Percentiles rank a stretch among this genome's conserved stretches.
Evolutionary conservation across 805 yeast species (phyloP).

Genomic region (Zygosaccharomyces lentus): DNA sequence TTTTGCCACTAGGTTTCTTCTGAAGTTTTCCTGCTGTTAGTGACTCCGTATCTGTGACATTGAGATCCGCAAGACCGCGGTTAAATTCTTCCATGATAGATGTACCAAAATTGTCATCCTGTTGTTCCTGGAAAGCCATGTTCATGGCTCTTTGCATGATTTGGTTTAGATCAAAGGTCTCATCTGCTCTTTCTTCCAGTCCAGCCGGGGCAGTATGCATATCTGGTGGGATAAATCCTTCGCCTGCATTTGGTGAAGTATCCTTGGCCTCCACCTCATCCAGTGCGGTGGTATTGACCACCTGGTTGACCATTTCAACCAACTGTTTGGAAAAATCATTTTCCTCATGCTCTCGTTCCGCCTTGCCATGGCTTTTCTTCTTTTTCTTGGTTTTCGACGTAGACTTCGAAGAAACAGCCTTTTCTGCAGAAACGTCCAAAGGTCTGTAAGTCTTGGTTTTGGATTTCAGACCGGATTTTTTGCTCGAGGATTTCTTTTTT

Average conservation of each 20-base stretch:
- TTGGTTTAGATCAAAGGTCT: slow-evolving; percentile 61
- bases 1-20: slow-evolving; percentile 23
- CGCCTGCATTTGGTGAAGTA: slow-evolving; percentile 5
- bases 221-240: slow-evolving; percentile 6
- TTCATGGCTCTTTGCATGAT: slow-evolving; percentile 73
- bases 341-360: slow-evolving; percentile 10
- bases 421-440: not conserved
- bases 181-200: slow-evolving; percentile 27
- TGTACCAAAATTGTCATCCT: slow-evolving; percentile 17
- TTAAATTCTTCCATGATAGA: slow-evolving; percentile 30
- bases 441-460: slow-evolving; percentile 1
- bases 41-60: slow-evolving; percentile 18
- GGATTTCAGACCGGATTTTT: not conserved
- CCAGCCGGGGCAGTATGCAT: slow-evolving; percentile 10
- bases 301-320: slow-evolving; percentile 53
- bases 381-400: slow-evolving; percentile 20
- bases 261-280: not conserved
- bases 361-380: slow-evolving; percentile 18
- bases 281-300: slow-evolving; percentile 39
- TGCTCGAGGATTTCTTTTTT: slow-evolving; percentile 5
- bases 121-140: slow-evolving; percentile 61
- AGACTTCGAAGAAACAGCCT: not conserved
- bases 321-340: slow-evolving; percentile 49
- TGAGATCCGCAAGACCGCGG: slow-evolving; percentile 24
- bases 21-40: slow-evolving; percentile 25